Evolutionary conservation across 495 filamentous ascomycete species (phyloP).

Genomic region (Talaromyces proteolyticus): DNA sequence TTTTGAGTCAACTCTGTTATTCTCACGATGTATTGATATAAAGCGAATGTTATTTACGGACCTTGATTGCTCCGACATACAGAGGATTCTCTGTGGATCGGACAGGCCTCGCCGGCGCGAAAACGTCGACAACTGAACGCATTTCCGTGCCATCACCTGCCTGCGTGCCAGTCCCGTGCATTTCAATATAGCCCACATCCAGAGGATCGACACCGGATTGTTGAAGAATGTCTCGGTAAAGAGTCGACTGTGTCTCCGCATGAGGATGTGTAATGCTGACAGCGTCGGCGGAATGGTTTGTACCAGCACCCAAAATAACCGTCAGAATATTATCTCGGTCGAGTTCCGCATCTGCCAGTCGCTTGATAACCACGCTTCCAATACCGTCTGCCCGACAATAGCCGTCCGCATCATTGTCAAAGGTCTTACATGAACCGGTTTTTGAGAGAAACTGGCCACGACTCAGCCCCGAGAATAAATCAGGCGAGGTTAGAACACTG

Average conservation of each 20-base stretch:
- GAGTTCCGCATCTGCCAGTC: conserved; percentile 24
- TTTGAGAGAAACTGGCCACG: conserved; percentile 19
- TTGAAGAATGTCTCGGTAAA: conserved; percentile 29
- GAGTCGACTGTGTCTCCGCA: conserved; percentile 26
- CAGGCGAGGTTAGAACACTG: too few relatives aligned
- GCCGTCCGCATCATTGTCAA: conserved; percentile 27
- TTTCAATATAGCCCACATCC: conserved; percentile 34
- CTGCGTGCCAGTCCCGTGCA: conserved; percentile 44
- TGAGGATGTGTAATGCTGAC: conserved; percentile 33
- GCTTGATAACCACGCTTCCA: conserved; percentile 35
- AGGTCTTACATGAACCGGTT: conserved; percentile 13
- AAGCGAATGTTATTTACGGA: too few relatives aligned
- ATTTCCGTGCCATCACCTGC: conserved; percentile 21
- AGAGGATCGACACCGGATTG: conserved; percentile 20
- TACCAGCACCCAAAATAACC: conserved; percentile 33
- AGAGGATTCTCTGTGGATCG: too few relatives aligned
- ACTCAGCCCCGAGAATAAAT: conserved; percentile 15
- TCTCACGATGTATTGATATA: too few relatives aligned
- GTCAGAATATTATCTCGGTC: conserved; percentile 37
- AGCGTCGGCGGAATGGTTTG: conserved; percentile 54
- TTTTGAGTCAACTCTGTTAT: too few relatives aligned
- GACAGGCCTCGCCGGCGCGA: conserved; percentile 14
- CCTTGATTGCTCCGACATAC: too few relatives aligned
- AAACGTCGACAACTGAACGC: conserved; percentile 10
- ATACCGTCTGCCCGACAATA: conserved; percentile 42